Evolutionary conservation across 1,139 yeast genomes (phyloP).

Genomic region (Suhomyces panamericanus): DNA sequence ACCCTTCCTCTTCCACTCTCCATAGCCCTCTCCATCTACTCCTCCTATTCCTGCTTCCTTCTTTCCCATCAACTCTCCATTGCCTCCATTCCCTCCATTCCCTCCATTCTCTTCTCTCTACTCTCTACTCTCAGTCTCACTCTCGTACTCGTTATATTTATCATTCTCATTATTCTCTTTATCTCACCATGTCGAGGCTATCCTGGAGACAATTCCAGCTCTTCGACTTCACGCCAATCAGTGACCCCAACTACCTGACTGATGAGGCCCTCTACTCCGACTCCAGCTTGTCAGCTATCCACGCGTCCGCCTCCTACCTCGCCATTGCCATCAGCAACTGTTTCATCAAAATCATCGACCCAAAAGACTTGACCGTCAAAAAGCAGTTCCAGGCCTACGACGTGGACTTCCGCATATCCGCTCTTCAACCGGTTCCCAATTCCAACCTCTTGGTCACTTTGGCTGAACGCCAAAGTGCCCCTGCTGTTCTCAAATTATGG

Average conservation of each 20-base stretch:
- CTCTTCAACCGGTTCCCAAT: constrained; percentile 48
- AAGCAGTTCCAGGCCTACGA: constrained; percentile 64
- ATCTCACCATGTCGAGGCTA: constrained; percentile 15
- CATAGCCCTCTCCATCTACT: too few species aligned
- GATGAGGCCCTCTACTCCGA: constrained; percentile 75
- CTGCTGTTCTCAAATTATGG: constrained; percentile 73
- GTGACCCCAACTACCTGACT: constrained; percentile 75
- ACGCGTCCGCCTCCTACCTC: constrained; percentile 54
- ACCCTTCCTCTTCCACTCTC: too few species aligned
- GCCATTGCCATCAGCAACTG: constrained; percentile 60
- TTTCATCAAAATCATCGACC: constrained; percentile 55
- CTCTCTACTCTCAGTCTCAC: too few species aligned
- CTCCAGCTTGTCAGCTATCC: constrained; percentile 62
- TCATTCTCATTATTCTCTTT: not conserved
- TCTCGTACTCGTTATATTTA: too few species aligned
- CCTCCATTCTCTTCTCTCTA: too few species aligned
- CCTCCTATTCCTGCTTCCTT: too few species aligned
- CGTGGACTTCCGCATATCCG: constrained; percentile 61
- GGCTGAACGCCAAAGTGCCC: constrained; percentile 73
- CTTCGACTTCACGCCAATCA: constrained; percentile 78
- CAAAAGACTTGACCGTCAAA: constrained; percentile 45
- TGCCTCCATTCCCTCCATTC: too few species aligned
- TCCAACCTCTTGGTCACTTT: constrained; percentile 62
- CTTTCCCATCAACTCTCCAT: too few species aligned
- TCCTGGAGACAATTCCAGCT: constrained; percentile 89